Percentiles rank a stretch among this genome's conserved stretches.
Evolutionary conservation across 208 protist species (phyloP).

Genomic region (Herpetomonas samuelpessoai): DNA sequence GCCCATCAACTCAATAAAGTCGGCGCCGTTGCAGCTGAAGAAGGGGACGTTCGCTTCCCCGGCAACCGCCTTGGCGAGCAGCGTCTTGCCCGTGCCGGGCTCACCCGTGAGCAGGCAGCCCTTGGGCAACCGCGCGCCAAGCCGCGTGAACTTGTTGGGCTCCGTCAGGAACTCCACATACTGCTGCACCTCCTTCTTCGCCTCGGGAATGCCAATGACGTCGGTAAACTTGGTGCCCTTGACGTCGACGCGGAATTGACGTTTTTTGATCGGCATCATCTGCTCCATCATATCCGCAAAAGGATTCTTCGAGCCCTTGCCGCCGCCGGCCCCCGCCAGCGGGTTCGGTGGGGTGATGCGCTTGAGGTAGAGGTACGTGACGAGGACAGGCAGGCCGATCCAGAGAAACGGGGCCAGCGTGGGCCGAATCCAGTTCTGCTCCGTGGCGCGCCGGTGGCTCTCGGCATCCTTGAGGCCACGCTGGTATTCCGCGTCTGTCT

Average conservation of each 20-base stretch:
- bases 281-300: slow-evolving; percentile 82
- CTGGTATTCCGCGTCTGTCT: slow-evolving; percentile 38
- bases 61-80: slow-evolving; percentile 97
- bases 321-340: slow-evolving; percentile 14
- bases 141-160: slow-evolving; percentile 93
- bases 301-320: slow-evolving; percentile 35
- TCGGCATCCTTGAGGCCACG: slow-evolving; percentile 70
- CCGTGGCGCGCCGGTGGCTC: slow-evolving; percentile 58
- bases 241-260: slow-evolving; percentile 84
- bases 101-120: slow-evolving; percentile 95
- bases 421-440: slow-evolving; percentile 81
- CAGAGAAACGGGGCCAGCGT: slow-evolving; percentile 73
- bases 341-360: slow-evolving; percentile 29
- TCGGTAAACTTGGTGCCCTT: slow-evolving; percentile 89
- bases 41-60: slow-evolving; percentile 95
- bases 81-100: slow-evolving; percentile 97
- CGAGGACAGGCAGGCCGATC: slow-evolving; percentile 63
- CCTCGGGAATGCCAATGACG: slow-evolving; percentile 96
- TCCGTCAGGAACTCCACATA: slow-evolving; percentile 97
- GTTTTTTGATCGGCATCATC: slow-evolving; percentile 88
- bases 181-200: slow-evolving; percentile 96
- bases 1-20: slow-evolving; percentile 97
- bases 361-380: slow-evolving; percentile 55
- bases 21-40: slow-evolving; percentile 94
- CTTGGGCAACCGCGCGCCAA: slow-evolving; percentile 96